These are phyloP conservation scores for Xylariomycetidae sp. DNA, from an alignment of 2,329 filamentous ascomycete species.

Conservation along the genomic window DNA sequence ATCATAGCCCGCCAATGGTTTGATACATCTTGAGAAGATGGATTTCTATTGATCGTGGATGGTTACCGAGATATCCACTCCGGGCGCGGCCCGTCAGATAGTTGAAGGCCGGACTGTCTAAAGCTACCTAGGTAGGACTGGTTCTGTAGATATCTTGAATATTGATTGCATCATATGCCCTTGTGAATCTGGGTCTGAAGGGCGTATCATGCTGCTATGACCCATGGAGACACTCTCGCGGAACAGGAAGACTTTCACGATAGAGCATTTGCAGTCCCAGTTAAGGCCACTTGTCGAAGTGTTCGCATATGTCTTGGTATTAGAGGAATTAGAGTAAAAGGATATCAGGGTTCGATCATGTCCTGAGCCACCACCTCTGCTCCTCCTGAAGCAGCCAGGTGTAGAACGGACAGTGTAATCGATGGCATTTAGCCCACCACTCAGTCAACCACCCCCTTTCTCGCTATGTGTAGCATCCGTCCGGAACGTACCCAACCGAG, in stretches of 20 bases:
- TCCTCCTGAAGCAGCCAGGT: slow-evolving; percentile 12
- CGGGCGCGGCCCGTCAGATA: too few species aligned
- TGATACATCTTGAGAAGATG: slow-evolving; percentile 45
- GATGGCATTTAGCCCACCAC: slow-evolving; percentile 8
- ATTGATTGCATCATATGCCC: too few species aligned
- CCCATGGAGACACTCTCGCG: too few species aligned
- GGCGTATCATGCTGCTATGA: too few species aligned
- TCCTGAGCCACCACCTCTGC: slow-evolving; percentile 15
- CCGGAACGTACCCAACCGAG: slow-evolving; percentile 11
- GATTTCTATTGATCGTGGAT: too few species aligned
- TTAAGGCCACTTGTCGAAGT: slow-evolving; percentile 4
- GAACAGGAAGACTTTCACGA: too few species aligned
- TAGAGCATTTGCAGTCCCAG: neutral
- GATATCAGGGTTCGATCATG: slow-evolving; percentile 18
- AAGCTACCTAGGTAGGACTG: too few species aligned
- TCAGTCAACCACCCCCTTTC: slow-evolving; percentile 5
- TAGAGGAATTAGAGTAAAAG: slow-evolving; percentile 23
- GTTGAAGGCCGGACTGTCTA: too few species aligned
- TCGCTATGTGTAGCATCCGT: slow-evolving; percentile 3
- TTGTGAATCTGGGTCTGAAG: too few species aligned
- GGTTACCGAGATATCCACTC: too few species aligned
- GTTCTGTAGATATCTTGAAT: too few species aligned
- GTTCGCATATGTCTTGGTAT: slow-evolving; percentile 19
- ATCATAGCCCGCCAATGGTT: slow-evolving; percentile 44
- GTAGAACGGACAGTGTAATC: slow-evolving; percentile 11